These are phyloP conservation scores for Turritis glabra DNA, from an alignment of 345 rosid genomes.

Conservation along the genomic window DNA sequence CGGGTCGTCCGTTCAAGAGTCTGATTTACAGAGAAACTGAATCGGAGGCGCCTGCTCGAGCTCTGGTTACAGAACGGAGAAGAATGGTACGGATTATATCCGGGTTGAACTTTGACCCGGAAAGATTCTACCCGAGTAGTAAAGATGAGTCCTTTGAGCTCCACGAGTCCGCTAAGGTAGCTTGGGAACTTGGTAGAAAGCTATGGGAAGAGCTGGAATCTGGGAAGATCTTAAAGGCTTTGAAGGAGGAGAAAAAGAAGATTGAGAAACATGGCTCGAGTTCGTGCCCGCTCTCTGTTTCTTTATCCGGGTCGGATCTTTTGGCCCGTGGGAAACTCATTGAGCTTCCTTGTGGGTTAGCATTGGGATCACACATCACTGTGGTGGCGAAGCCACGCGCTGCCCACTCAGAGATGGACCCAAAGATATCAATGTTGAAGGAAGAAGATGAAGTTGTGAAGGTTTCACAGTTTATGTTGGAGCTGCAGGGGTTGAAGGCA, in stretches of 20 bases:
- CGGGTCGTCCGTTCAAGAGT: constrained; percentile 51
- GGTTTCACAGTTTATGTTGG: constrained; percentile 73
- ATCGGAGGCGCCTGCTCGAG: constrained; percentile 36
- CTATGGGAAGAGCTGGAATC: constrained; percentile 57
- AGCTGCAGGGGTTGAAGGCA: constrained; percentile 65
- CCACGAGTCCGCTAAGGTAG: constrained; percentile 52
- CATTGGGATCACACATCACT: constrained; percentile 69
- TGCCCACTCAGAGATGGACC: constrained; percentile 52
- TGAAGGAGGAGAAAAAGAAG: constrained; percentile 14
- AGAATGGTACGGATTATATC: constrained; percentile 39
- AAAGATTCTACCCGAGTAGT: constrained; percentile 38
- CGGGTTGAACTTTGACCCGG: constrained; percentile 44
- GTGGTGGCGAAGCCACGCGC: constrained; percentile 61
- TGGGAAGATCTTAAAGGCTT: constrained; percentile 21
- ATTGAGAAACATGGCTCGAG: neutral
- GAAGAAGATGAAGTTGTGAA: constrained; percentile 48
- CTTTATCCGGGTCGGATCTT: constrained; percentile 54
- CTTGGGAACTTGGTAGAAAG: constrained; percentile 63
- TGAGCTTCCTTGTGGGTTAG: constrained; percentile 69
- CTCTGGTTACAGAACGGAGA: neutral
- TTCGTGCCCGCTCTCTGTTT: constrained; percentile 55
- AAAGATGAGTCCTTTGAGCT: constrained; percentile 53
- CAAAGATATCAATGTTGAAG: constrained; percentile 49
- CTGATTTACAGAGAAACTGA: constrained; percentile 41
- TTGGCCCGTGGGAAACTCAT: constrained; percentile 39